Evolutionary conservation across 2,329 filamentous ascomycete genomes (phyloP).

Genomic region (Chaetoscypha palmicola): DNA sequence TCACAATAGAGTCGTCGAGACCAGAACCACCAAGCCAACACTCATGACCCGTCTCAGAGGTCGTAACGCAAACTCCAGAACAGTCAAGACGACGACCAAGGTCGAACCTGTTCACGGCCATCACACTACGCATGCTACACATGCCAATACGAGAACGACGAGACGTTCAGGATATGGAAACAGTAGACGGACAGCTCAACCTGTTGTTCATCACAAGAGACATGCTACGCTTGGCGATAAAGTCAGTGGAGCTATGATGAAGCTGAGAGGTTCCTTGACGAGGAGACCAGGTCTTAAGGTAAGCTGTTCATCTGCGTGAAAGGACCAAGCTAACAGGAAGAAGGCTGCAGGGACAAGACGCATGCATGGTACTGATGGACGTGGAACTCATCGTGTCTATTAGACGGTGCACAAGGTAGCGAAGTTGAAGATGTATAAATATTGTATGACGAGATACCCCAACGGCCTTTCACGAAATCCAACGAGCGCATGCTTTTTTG

Average conservation of each 20-base stretch:
- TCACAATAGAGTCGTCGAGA: conserved; percentile 28
- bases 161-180: conserved; percentile 22
- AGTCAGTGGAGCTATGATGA: conserved; percentile 67
- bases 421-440: background rate
- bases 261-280: conserved; percentile 63
- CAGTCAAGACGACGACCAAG: conserved; percentile 27
- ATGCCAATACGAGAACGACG: conserved; percentile 4
- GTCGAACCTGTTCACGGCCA: conserved; percentile 15
- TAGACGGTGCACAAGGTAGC: conserved; percentile 7
- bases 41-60: conserved; percentile 48
- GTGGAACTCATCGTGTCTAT: conserved; percentile 40
- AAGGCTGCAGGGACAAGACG: conserved; percentile 66
- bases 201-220: conserved; percentile 57
- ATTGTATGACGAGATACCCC: conserved; percentile 3
- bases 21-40: conserved; percentile 39
- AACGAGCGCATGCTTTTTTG: background rate
- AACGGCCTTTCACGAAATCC: background rate
- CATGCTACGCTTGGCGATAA: conserved; percentile 68
- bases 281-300: conserved; percentile 65
- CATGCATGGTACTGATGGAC: conserved; percentile 69
- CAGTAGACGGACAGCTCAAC: conserved; percentile 32
- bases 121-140: conserved; percentile 24
- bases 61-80: conserved; percentile 30
- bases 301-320: too few relatives aligned
- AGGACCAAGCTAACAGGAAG: conserved; percentile 7